Evolutionary conservation across 371 early-diverging fungal species (phyloP), one percentile per base, ranked within the genome.

Genomic region (Mortierella sp.): DNA sequence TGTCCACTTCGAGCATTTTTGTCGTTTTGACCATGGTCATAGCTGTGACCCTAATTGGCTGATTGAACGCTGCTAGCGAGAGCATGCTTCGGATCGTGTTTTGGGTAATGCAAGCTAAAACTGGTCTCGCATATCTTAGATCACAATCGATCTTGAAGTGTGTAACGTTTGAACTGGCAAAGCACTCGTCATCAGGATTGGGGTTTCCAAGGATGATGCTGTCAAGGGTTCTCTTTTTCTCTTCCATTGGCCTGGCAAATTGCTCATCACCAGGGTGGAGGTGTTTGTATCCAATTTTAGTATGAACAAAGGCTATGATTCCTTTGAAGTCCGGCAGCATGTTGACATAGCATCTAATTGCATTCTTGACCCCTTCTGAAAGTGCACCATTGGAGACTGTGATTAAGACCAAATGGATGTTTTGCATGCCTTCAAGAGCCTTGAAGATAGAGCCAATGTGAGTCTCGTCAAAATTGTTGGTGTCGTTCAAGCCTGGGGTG

Each of bases 401-500:
- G 63, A 69, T 41, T 15, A 69, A 45, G 10, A 69, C 63, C 33
- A 63, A 57, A 57, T 62, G 55, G n/a, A 53, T 38, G 53, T 62
- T 32, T n/a, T 15, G 19, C 0, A 21, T 21, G 22, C 47, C 45
- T 28, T 33, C 11, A 2, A 69, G 43, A 28, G 16, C 47, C 63
- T n/a, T 43, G 16, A 69, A 28, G 43, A 69, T 57, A 19, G 45
- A 50, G 13, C 28, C 15, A 33, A 69, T 63, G 45, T 69, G 70
- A 45, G 22, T 9, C 45, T 63, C 70, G 47, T 69, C 63, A 15
- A 28, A 52, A 19, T 57, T 50, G 4, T 57, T 41, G 32, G 70
- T 63, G 21, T 69, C 70, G 55, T 63, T 69, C 32, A 69, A 43
- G n/a, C 63, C 70, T 10, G 70, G 70, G 9, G 70, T 69, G 19